Percentiles rank a stretch among this genome's conserved stretches.
These are phyloP conservation scores for Ophiocordyceps camponoti-saundersi DNA, from an alignment of 2,329 filamentous ascomycete species.

Conservation along the genomic window DNA sequence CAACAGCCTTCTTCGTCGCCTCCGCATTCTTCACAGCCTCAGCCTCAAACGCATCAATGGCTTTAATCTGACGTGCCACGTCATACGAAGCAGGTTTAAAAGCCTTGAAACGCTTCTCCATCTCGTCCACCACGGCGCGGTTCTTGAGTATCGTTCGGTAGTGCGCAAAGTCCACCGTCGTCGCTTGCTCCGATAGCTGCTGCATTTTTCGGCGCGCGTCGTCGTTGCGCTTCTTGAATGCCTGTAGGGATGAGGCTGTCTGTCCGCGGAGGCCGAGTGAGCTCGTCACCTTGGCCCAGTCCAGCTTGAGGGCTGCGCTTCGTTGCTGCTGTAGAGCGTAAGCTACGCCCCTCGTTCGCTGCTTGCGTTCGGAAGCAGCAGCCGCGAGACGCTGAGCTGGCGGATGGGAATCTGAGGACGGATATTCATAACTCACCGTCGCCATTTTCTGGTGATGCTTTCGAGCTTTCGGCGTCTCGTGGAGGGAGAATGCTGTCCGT, in stretches of 20 bases:
- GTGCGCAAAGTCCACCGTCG: slow-evolving; percentile 78
- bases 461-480: slow-evolving; percentile 18
- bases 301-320: slow-evolving; percentile 97
- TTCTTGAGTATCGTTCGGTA: slow-evolving; percentile 94
- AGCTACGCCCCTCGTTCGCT: slow-evolving; percentile 16
- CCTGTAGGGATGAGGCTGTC: slow-evolving; percentile 77
- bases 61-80: slow-evolving; percentile 84
- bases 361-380: not conserved
- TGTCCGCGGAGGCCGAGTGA: slow-evolving; percentile 93
- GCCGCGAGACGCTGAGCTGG: not conserved
- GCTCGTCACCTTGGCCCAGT: slow-evolving; percentile 90
- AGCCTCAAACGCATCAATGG: slow-evolving; percentile 93
- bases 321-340: slow-evolving; percentile 47
- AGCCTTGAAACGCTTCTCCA: slow-evolving; percentile 82
- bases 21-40: slow-evolving; percentile 94
- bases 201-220: slow-evolving; percentile 90
- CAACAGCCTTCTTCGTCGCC: slow-evolving; percentile 91
- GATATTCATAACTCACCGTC: slow-evolving; percentile 37
- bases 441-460: slow-evolving; percentile 48
- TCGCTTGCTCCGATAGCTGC: slow-evolving; percentile 66
- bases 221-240: slow-evolving; percentile 99
- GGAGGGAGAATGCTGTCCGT: slow-evolving; percentile 33
- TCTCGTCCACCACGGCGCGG: slow-evolving; percentile 85
- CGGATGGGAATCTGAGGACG: slow-evolving; percentile 4
- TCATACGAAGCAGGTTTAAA: slow-evolving; percentile 95